Conservation (phyloP, 257 asterid genomes). For the Sherardia arvensis region DNA sequence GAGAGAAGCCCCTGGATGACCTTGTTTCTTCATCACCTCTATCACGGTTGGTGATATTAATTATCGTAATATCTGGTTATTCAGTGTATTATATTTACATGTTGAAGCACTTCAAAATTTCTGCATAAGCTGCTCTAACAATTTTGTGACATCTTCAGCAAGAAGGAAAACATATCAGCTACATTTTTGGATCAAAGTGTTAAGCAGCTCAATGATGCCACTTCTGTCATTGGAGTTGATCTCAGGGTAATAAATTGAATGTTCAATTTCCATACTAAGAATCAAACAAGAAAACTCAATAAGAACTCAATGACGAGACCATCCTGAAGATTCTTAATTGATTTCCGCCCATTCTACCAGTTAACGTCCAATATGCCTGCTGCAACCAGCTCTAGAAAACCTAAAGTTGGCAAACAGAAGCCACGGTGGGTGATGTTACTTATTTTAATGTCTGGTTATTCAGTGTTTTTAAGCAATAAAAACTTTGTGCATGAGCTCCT, state of each 20-base stretch:
- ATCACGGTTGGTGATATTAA: constrained; percentile 46
- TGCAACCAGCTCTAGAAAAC: too few species aligned
- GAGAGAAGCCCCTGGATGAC: constrained; percentile 71
- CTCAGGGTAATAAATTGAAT: constrained; percentile 73
- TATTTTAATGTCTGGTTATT: not conserved
- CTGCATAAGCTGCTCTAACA: constrained; percentile 3
- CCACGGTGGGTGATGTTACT: too few species aligned
- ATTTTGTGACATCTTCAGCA: constrained; percentile 32
- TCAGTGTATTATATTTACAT: not conserved
- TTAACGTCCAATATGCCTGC: too few species aligned
- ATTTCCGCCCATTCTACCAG: too few species aligned
- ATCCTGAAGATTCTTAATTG: too few species aligned
- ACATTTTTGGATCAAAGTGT: constrained; percentile 81
- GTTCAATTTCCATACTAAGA: constrained; percentile 3
- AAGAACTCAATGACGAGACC: not conserved
- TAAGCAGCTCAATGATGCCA: constrained; percentile 94
- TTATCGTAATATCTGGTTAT: not conserved
- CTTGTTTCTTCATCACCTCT: constrained; percentile 79
- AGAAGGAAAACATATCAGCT: constrained; percentile 86
- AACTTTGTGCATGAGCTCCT: not conserved
- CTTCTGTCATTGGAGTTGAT: constrained; percentile 94
- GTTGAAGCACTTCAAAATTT: too few species aligned
- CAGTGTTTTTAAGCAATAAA: not conserved
- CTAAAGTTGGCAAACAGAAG: too few species aligned
- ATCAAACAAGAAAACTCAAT: not conserved